Conservation (phyloP, 371 early-diverging fungal species). For the Mortierella sp. region DNA sequence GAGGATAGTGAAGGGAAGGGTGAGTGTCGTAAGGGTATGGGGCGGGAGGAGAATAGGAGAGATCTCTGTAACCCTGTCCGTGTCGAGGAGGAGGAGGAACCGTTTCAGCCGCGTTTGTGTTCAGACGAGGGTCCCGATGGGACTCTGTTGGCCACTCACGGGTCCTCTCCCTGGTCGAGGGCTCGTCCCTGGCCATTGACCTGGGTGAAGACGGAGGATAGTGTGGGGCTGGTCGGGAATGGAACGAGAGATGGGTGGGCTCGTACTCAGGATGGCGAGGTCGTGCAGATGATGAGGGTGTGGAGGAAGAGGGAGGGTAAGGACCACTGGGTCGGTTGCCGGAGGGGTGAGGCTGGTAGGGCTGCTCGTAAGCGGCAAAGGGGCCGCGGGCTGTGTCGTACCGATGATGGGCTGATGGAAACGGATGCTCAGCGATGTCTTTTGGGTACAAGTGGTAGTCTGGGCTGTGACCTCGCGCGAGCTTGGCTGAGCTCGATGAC, state of each 20-base stretch:
- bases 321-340: conserved; percentile 4
- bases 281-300: neutral
- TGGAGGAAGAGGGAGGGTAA: neutral
- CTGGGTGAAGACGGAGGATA: neutral
- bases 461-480: neutral
- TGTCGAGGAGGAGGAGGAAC: neutral
- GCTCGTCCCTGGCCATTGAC: neutral
- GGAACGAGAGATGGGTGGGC: neutral
- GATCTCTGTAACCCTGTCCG: conserved; percentile 16
- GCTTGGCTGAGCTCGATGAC: neutral
- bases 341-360: neutral
- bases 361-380: conserved; percentile 4
- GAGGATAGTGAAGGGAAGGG: neutral
- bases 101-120: neutral
- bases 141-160: conserved; percentile 6
- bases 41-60: conserved; percentile 20
- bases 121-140: neutral
- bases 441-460: neutral
- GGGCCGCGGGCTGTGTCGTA: conserved; percentile 6
- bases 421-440: neutral
- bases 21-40: neutral
- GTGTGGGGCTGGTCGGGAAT: neutral
- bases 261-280: neutral
- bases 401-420: conserved; percentile 1
- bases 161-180: neutral